These are phyloP conservation scores for Sporothrix pallida DNA, from an alignment of 2,329 filamentous ascomycete species.

Conservation along the genomic window DNA sequence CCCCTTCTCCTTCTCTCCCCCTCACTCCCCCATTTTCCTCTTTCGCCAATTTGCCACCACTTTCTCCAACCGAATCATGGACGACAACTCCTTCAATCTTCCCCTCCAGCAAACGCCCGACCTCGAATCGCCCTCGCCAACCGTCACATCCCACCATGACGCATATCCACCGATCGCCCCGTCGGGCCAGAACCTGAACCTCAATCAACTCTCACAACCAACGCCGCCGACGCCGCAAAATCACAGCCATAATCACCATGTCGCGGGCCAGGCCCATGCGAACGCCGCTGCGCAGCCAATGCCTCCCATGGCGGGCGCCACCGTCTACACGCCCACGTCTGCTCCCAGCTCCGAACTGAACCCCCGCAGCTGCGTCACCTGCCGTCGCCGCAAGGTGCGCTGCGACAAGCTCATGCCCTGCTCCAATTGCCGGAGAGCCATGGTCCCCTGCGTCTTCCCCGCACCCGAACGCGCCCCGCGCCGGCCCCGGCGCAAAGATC, in stretches of 20 bases:
- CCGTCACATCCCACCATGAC: constrained; percentile 22
- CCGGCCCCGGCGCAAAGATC: constrained; percentile 66
- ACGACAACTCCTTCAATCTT: constrained; percentile 24
- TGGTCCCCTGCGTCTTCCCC: constrained; percentile 59
- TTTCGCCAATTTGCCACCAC: background rate
- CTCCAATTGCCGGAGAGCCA: constrained; percentile 60
- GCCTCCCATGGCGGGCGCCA: constrained; percentile 41
- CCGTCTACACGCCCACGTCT: constrained; percentile 41
- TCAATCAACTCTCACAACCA: background rate
- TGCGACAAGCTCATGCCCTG: constrained; percentile 64
- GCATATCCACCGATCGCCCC: constrained; percentile 18
- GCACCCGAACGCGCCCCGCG: constrained; percentile 57
- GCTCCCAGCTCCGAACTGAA: constrained; percentile 43
- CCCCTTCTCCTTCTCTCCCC: background rate
- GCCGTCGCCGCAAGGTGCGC: constrained; percentile 61
- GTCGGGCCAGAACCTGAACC: constrained; percentile 3
- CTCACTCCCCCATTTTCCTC: constrained; percentile 9
- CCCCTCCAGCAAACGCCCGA: constrained; percentile 32
- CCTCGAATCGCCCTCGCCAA: constrained; percentile 33
- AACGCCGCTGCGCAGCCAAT: constrained; percentile 33
- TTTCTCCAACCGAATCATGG: constrained; percentile 26
- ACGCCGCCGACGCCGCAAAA: background rate
- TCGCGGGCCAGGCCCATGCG: constrained; percentile 31
- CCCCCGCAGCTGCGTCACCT: constrained; percentile 57
- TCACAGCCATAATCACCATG: constrained; percentile 30